Conservation (phyloP, 2,329 filamentous ascomycete genomes). For the Ascochyta clinopodiicola region DNA sequence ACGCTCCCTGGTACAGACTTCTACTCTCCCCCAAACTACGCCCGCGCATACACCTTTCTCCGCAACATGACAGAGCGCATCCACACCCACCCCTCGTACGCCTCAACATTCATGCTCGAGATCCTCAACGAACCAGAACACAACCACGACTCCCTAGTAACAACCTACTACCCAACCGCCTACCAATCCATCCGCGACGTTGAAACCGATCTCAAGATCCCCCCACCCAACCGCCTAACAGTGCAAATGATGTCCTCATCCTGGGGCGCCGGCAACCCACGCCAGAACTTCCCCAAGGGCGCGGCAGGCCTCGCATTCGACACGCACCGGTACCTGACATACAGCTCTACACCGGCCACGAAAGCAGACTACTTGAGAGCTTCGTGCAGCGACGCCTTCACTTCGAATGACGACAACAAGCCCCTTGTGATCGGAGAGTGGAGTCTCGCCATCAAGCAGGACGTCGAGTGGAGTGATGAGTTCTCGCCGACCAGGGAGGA, state of each 20-base stretch:
- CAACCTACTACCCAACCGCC: constrained; percentile 58
- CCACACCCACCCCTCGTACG: constrained; percentile 57
- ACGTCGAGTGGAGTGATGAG: constrained; percentile 55
- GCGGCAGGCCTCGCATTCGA: constrained; percentile 59
- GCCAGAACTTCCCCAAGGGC: constrained; percentile 51
- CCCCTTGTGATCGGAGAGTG: constrained; percentile 67
- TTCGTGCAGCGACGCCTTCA: constrained; percentile 57
- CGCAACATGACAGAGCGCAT: constrained; percentile 62
- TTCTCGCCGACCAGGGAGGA: constrained; percentile 48
- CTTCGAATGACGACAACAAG: constrained; percentile 43
- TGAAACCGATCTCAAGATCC: constrained; percentile 55
- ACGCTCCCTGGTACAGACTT: constrained; percentile 56
- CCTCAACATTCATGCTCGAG: constrained; percentile 65
- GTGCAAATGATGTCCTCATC: constrained; percentile 61
- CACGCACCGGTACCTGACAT: constrained; percentile 64
- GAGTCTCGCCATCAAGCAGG: constrained; percentile 60
- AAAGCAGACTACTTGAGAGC: constrained; percentile 57
- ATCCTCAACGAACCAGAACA: constrained; percentile 60
- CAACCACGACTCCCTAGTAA: constrained; percentile 36
- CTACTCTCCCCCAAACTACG: constrained; percentile 63
- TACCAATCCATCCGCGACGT: constrained; percentile 55
- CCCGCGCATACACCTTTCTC: constrained; percentile 62
- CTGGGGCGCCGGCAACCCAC: constrained; percentile 65
- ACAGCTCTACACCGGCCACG: constrained; percentile 51
- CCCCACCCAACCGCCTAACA: constrained; percentile 57